Percentiles rank a stretch among this genome's conserved stretches.
These are phyloP conservation scores for Lecanicillium sp. DNA, from an alignment of 2,329 filamentous ascomycete genomes.

Conservation along the genomic window DNA sequence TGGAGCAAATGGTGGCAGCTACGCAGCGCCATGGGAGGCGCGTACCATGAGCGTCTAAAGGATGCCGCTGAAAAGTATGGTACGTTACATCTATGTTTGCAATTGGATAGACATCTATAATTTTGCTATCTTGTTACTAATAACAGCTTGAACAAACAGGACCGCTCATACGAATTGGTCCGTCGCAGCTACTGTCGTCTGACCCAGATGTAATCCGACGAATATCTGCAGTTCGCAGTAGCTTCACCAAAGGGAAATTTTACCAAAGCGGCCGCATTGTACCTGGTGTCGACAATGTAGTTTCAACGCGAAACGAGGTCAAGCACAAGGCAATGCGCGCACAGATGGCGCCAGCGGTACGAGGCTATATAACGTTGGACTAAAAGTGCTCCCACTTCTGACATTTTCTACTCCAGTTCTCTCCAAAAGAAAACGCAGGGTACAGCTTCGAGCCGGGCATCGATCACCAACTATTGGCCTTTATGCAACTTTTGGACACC, in stretches of 20 bases:
- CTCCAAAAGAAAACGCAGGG: conserved; percentile 38
- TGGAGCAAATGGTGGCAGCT: conserved; percentile 23
- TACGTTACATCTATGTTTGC: conserved; percentile 4
- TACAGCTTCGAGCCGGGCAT: conserved; percentile 32
- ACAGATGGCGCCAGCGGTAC: conserved; percentile 34
- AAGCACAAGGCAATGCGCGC: conserved; percentile 29
- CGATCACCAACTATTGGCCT: conserved; percentile 27
- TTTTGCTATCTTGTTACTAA: too few relatives aligned
- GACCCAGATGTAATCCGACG: conserved; percentile 30
- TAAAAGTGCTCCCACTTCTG: neutral
- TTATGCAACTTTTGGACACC: conserved; percentile 35
- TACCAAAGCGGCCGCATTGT: conserved; percentile 43
- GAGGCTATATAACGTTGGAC: conserved; percentile 10
- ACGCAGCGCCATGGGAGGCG: conserved; percentile 16
- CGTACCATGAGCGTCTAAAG: conserved; percentile 19
- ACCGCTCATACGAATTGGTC: conserved; percentile 31
- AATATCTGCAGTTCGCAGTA: conserved; percentile 27
- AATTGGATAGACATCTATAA: too few relatives aligned
- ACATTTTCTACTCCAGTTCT: conserved; percentile 30
- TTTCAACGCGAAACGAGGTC: conserved; percentile 39
- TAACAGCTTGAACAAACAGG: conserved; percentile 15
- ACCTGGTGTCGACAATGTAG: conserved; percentile 43
- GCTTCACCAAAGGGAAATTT: conserved; percentile 30
- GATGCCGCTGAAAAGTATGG: conserved; percentile 17
- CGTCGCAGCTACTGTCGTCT: conserved; percentile 30